Base-by-base conservation (phyloP, 2,329 filamentous ascomycete species). In the Aspergillus sp. region DNA sequence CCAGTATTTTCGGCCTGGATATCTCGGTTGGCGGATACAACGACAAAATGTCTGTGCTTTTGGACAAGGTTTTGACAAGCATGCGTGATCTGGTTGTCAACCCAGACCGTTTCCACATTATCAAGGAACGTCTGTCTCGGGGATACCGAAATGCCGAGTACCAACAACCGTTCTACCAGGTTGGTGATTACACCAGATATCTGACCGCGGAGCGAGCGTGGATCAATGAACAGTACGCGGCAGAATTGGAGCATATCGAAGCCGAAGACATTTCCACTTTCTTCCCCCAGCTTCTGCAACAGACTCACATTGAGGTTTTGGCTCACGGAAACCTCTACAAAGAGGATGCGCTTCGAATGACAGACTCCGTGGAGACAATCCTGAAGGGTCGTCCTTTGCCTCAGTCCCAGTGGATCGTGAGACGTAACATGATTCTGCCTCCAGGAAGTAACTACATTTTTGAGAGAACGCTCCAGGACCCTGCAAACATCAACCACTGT, bases 261-360 rank as follows among this genome's bases (percentile, higher is more conserved):
- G 78, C 81, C 1, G 82, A 88, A 26, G 85, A 88, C 47, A 80
- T 96, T 33, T 78, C 83, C 39, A 70, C 77, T 6, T 95, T 95
- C 70, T 86, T 85, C 62, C 86, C 85, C 35, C 85, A 93, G 56
- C 72, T 95, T 37, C 75, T 97, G 34, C 77, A 81, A 9, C 90
- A 97, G 61, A 77, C 91, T 53, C 86, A 95, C 58, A 85, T 96
- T 50, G 93, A 98, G 65, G 78, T 90, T 3, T 79, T 95, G 44
- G 86, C 85, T 0, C 90, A 96, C 57, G 93, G 93, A 41, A 98
- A 98, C 65, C 65, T 98, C 43, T 90, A 95, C 73, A 94, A 90
- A 69, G 89, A 95, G 63, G 93, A 98, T 60, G 90, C 89, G 0
- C 73, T 96, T 43, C 86, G 85, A 61, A 78, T 95, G 62, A 91